A percentile compares a stretch with the other conserved stretches of the same genome.
Evolutionary conservation across 139 green algal genomes (phyloP).

Genomic region (Trebouxia sp.): DNA sequence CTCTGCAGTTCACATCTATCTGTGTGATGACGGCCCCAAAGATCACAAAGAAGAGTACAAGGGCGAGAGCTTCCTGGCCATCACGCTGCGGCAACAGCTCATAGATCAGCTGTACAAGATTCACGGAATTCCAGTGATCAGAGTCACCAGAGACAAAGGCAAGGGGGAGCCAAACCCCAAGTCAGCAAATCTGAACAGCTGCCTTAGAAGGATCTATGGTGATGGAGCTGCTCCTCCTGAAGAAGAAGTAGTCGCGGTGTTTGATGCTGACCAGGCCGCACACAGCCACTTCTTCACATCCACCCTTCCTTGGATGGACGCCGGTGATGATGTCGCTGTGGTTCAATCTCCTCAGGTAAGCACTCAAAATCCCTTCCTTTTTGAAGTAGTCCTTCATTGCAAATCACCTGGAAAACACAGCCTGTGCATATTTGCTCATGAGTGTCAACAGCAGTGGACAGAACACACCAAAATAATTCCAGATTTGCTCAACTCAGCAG

Average conservation of each 20-base stretch:
- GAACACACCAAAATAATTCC: too few relatives aligned
- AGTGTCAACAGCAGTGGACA: too few relatives aligned
- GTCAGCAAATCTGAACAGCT: constrained; percentile 23
- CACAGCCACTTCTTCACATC: constrained; percentile 27
- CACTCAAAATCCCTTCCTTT: too few relatives aligned
- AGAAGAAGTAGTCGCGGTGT: constrained; percentile 8
- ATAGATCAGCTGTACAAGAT: constrained; percentile 15
- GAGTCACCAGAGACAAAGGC: constrained; percentile 19
- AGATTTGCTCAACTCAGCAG: too few relatives aligned
- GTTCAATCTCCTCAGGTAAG: constrained; percentile 23
- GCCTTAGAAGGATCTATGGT: constrained; percentile 19
- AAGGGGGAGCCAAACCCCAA: constrained; percentile 22
- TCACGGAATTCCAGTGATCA: constrained; percentile 21
- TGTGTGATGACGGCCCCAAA: constrained; percentile 22
- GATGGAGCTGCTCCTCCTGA: not conserved
- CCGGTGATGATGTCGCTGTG: constrained; percentile 23
- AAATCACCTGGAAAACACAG: too few relatives aligned
- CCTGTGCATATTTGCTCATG: too few relatives aligned
- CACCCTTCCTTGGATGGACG: constrained; percentile 22
- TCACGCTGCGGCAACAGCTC: constrained; percentile 3
- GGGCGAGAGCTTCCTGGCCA: not conserved
- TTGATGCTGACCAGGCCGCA: constrained; percentile 24
- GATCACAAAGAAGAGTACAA: constrained; percentile 13
- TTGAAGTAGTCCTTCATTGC: too few relatives aligned
- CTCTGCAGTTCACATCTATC: not conserved